Base-by-base conservation (phyloP, 805 yeast species). In the Wickerhamiella parazyma region DNA sequence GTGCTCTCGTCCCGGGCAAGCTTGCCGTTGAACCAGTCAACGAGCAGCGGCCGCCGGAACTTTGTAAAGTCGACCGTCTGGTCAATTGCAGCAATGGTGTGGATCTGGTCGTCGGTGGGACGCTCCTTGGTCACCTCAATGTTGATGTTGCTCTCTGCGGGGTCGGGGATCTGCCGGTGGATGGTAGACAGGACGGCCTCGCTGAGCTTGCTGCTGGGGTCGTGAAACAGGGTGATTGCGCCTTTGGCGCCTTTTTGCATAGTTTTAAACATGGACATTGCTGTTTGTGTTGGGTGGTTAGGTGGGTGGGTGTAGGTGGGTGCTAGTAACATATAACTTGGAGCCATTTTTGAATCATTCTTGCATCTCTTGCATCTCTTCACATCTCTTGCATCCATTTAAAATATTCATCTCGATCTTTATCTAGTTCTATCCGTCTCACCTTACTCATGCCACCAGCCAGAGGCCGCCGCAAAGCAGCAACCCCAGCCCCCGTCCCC, bases 1-100 rank as follows among this genome's bases (percentile, higher is more conserved):
- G 66, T 59, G 5, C 58, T 53, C 39, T 64, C 68, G 41, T 61
- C 59, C 49, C 72, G 67, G 2, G 82, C 81, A 19, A 75, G 62
- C 55, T 65, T 54, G 40, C 69, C 68, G 50, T 73, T 67, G 49
- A 71, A 74, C 81, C 82, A 77, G 57, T 77, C 81, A 12, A 77
- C 78, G 14, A 75, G 62, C 36, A 74, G 59, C 1, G 79, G 79
- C 20, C 48, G 50, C 33, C 45, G 14, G 48, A 49, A 34, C 8
- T 24, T 29, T 22, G 48, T 47, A 6, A 45, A 39, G 35, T 45
- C 42, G n/a, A 47, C 40, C 26, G 46, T 18, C 18, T 46, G 42
- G 24, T 54, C 48, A 46, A 45, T 35, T 19, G 44, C 44, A 36
- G 47, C 45, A 22, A 51, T 40, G 18, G 48, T 49, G 26, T 44